Percentiles rank a stretch among this genome's conserved stretches.
These are phyloP conservation scores for Drechslera avenae DNA, from an alignment of 2,329 filamentous ascomycete genomes.

Conservation along the genomic window DNA sequence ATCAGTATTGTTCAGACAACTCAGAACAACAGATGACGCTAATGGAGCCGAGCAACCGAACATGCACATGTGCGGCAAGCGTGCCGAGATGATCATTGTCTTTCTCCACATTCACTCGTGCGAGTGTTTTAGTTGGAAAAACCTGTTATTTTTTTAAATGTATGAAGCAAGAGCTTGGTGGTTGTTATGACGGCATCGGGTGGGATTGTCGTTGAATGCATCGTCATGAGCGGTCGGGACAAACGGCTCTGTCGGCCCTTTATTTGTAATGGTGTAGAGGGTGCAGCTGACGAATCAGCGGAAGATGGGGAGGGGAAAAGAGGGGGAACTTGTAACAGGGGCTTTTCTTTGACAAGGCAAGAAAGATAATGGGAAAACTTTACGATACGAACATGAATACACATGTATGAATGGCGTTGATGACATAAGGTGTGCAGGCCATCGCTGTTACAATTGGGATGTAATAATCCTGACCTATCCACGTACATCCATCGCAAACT, in stretches of 20 bases:
- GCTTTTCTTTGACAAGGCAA: no score
- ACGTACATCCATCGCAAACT: background rate
- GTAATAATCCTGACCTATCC: background rate
- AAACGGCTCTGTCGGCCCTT: slow-evolving; percentile 5
- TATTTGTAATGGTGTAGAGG: background rate
- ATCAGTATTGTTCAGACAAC: no score
- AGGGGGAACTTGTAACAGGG: no score
- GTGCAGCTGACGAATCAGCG: background rate
- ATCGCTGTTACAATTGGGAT: background rate
- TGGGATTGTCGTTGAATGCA: background rate
- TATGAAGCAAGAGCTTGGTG: background rate
- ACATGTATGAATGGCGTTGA: no score
- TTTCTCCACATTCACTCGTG: background rate
- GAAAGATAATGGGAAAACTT: background rate
- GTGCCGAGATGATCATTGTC: background rate
- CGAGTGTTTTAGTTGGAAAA: background rate
- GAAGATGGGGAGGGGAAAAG: background rate
- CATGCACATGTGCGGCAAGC: background rate
- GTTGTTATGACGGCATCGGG: slow-evolving; percentile 1
- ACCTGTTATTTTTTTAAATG: background rate
- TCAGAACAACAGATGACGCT: no score
- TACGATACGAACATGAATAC: no score
- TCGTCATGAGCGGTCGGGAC: background rate
- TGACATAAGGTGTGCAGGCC: no score
- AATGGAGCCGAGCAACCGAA: slow-evolving; percentile 1